Evolutionary conservation across 768 basidiomycete species (phyloP).

Genomic region (Tubosaeta brunneosetosa): DNA sequence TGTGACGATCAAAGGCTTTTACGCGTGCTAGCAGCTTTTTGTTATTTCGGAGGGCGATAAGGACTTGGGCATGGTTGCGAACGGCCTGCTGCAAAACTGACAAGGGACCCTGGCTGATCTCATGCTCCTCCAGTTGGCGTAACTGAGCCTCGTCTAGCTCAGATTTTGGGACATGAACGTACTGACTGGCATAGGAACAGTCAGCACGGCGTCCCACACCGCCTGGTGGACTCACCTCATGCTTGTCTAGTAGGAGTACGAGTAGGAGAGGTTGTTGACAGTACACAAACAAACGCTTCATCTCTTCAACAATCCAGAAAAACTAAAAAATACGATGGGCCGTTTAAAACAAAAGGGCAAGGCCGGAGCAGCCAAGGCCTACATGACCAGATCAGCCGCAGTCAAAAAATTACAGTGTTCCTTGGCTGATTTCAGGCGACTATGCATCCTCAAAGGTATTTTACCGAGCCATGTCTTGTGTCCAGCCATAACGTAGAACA

Average conservation of each 20-base stretch:
- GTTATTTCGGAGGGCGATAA: conserved; percentile 96
- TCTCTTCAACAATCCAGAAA: neutral
- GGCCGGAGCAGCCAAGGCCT: conserved; percentile 88
- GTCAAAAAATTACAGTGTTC: conserved; percentile 96
- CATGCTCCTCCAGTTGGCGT: conserved; percentile 93
- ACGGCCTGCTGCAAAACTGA: conserved; percentile 97
- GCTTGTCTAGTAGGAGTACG: conserved; percentile 14
- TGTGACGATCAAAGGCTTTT: conserved; percentile 98
- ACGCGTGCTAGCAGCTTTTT: conserved; percentile 94
- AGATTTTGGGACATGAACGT: conserved; percentile 93
- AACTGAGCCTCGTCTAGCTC: conserved; percentile 97
- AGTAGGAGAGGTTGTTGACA: conserved; percentile 24
- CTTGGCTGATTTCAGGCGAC: conserved; percentile 89
- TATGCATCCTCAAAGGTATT: conserved; percentile 95
- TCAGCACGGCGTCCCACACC: conserved; percentile 8
- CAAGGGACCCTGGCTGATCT: conserved; percentile 96
- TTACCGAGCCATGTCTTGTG: conserved; percentile 1
- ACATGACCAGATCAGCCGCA: conserved; percentile 84
- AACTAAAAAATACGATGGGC: conserved; percentile 48
- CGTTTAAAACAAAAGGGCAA: conserved; percentile 81
- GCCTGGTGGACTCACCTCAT: conserved; percentile 29
- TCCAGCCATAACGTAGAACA: conserved; percentile 29
- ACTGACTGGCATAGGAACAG: conserved; percentile 60
- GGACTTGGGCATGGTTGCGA: conserved; percentile 94
- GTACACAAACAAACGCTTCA: conserved; percentile 26